phyloP scores from a whole-genome alignment of 2,329 filamentous ascomycete species.

The Cercospora sp. region DNA sequence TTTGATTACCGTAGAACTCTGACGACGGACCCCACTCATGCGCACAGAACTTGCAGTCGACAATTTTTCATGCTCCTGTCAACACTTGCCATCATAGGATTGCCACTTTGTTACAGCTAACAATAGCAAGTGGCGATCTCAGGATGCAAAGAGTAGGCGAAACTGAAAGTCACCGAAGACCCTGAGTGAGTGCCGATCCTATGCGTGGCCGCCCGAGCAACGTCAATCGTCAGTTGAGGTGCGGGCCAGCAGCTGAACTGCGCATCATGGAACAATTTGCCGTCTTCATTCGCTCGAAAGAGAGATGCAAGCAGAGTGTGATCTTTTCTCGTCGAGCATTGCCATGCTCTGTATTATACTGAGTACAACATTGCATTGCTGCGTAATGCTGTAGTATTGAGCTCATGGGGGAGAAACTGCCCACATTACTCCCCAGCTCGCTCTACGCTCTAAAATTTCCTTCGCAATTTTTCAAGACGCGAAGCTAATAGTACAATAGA shows the following conservation, averaged over 20 bases:
- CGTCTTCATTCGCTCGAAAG: neutral
- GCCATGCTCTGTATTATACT: neutral
- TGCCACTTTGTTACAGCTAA: neutral
- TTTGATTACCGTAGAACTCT: neutral
- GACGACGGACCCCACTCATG: neutral
- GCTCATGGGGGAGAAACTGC: neutral
- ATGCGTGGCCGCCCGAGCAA: neutral
- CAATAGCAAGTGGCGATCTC: neutral
- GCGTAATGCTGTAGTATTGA: neutral
- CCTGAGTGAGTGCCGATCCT: neutral
- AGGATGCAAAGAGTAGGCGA: neutral
- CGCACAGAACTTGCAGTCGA: neutral
- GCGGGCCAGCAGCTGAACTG: neutral
- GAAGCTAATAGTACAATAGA: constrained; percentile 8
- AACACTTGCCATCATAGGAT: neutral
- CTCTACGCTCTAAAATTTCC: neutral
- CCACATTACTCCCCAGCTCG: neutral
- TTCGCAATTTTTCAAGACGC: neutral
- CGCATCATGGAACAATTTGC: neutral
- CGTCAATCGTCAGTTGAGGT: neutral
- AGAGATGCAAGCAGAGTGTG: neutral
- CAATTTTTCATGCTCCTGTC: neutral
- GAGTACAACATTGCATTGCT: neutral
- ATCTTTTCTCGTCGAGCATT: neutral
- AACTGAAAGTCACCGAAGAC: neutral